Conservation (phyloP, 1,139 yeast genomes). For the Pichia terricola region DNA sequence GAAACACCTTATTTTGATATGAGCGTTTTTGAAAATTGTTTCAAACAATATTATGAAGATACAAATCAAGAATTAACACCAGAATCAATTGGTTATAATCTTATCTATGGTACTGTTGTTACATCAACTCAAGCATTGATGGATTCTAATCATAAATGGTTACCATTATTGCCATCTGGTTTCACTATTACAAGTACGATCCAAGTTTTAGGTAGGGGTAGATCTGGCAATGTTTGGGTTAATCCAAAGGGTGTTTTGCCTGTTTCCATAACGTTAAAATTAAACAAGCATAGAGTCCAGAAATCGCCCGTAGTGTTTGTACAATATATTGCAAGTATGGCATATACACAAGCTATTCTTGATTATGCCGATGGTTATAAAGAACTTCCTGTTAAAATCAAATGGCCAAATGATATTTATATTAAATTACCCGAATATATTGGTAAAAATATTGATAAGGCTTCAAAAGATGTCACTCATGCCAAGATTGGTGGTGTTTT, state of each 20-base stretch:
- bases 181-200: constrained; percentile 65
- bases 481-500: constrained; percentile 79
- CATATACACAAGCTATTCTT: constrained; percentile 69
- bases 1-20: constrained; percentile 69
- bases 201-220: constrained; percentile 86
- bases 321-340: constrained; percentile 79
- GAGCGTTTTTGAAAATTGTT: constrained; percentile 39
- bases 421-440: constrained; percentile 56
- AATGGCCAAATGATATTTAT: constrained; percentile 97
- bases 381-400: constrained; percentile 65
- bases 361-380: constrained; percentile 39
- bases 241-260: constrained; percentile 92
- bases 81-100: constrained; percentile 45
- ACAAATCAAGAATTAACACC: constrained; percentile 18
- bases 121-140: constrained; percentile 79
- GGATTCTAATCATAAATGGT: constrained; percentile 57
- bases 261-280: constrained; percentile 56
- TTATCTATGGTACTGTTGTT: constrained; percentile 79
- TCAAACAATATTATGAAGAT: constrained; percentile 28
- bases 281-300: constrained; percentile 37
- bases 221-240: constrained; percentile 94
- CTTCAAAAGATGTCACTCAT: constrained; percentile 39
- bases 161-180: constrained; percentile 61
- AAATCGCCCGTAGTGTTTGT: constrained; percentile 58
- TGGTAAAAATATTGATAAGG: constrained; percentile 15